Evolutionary conservation across 768 basidiomycete species (phyloP).

Genomic region (Phanerochaete sordida): DNA sequence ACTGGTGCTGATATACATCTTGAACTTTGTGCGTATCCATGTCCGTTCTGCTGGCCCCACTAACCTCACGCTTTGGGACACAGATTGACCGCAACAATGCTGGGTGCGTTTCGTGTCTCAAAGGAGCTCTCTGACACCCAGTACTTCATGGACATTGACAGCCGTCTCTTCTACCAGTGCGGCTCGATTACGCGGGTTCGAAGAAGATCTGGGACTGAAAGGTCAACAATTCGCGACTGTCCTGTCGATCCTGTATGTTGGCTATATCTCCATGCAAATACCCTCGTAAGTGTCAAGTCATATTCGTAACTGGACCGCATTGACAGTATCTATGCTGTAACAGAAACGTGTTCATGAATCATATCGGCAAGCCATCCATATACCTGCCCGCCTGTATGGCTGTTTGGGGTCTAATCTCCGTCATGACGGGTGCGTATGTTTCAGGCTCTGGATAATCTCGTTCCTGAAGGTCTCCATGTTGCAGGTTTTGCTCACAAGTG

Average conservation of each 20-base stretch:
- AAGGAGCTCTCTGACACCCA: not conserved
- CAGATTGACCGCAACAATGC: conserved; percentile 74
- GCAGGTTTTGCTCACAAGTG: conserved; percentile 22
- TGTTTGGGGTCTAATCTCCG: conserved; percentile 53
- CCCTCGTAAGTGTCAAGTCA: conserved; percentile 50
- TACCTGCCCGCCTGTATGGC: conserved; percentile 67
- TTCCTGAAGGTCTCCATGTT: not conserved
- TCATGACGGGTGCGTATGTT: conserved; percentile 36
- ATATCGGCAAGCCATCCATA: conserved; percentile 63
- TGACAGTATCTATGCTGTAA: not conserved
- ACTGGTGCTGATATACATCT: conserved; percentile 40
- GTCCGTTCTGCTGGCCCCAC: not conserved
- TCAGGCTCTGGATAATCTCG: not conserved
- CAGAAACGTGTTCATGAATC: conserved; percentile 70
- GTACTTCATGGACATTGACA: not conserved
- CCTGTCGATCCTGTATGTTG: conserved; percentile 63
- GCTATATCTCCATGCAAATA: conserved; percentile 78
- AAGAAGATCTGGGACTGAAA: conserved; percentile 59
- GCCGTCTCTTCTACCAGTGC: conserved; percentile 34
- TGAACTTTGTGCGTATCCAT: conserved; percentile 40
- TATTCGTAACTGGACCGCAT: not conserved
- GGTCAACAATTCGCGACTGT: conserved; percentile 68
- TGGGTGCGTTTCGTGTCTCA: conserved; percentile 35
- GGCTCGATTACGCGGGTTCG: conserved; percentile 69
- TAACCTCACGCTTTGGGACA: too few species aligned